Conservation (phyloP, 371 early-diverging fungal species). For the Apophysomyces trapeziformis region DNA sequence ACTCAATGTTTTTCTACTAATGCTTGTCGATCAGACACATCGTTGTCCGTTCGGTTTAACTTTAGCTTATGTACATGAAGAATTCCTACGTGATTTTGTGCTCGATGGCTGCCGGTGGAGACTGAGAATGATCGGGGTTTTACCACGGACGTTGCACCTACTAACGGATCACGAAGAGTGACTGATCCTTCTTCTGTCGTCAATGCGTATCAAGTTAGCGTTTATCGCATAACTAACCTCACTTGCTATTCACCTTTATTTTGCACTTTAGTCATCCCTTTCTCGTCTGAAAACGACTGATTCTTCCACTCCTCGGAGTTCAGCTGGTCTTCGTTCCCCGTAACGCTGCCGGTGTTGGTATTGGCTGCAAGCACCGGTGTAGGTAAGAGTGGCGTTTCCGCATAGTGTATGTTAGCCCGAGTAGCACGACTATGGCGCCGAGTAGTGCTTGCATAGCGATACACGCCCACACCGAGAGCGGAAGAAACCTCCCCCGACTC, state of each 20-base stretch:
- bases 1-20: background rate
- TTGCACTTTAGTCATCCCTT: background rate
- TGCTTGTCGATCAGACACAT: constrained; percentile 3
- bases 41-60: constrained; percentile 11
- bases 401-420: background rate
- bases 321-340: constrained; percentile 12
- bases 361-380: background rate
- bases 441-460: constrained; percentile 38
- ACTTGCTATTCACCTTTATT: background rate
- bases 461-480: constrained; percentile 39
- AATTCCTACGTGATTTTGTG: constrained; percentile 34
- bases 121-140: constrained; percentile 10
- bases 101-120: constrained; percentile 23
- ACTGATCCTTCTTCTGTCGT: background rate
- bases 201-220: background rate
- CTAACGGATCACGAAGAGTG: background rate
- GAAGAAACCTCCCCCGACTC: constrained; percentile 31
- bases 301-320: constrained; percentile 17
- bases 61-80: constrained; percentile 23
- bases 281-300: background rate
- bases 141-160: background rate
- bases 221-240: background rate
- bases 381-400: background rate
- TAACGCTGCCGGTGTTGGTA: constrained; percentile 4
- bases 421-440: constrained; percentile 21